Base-by-base conservation (phyloP, 345 rosid genomes). In the Linum lewisii region DNA sequence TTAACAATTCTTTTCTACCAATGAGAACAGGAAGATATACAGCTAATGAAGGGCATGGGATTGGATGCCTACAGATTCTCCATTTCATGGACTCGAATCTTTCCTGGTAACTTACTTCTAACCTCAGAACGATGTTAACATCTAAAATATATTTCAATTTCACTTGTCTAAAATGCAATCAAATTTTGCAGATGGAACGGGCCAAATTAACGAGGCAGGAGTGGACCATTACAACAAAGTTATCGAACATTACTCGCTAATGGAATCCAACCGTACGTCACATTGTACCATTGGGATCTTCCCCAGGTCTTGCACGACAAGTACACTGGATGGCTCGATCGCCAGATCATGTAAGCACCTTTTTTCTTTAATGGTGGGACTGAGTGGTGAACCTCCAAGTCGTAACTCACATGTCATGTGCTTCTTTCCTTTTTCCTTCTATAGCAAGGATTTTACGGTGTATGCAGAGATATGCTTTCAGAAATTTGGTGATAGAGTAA, bases 221-320 rank as follows among this genome's bases (percentile, higher is more conserved):
- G 82, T 93, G 34, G 99, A 89, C 62, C 95, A 93, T 60, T 93
- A 89, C 70, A 85, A 93, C 67, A 84, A 79, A 50, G 71, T 93
- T 69, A 87, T 93, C 34, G 65, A 93, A 89, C 94, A 42, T 72
- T 93, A 62, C 84, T 93, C 24, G 84, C 87, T 21, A 71, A 79
- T 66, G 98, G 99, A 61, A 84, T 93, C 61, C 74, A 82, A 68
- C 99, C 99, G 4, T 89, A 85, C 60, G 94, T 89, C 64, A 89
- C 97, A 0, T 51, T 93, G 47, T 93, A 83, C 75, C 99, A 93
- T 34, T 93, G 99, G 99, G 99, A 93, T 72, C 95, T 93, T 74
- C 99, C 99, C 59, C 99, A 82, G 32, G 88, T 94, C 51, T 79
- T 93, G 62, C 73, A 79, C 21, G 90, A 93, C 57, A 72, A 64